Conservation (phyloP, 305 asterid genomes). For the Euphrasia arctica region DNA sequence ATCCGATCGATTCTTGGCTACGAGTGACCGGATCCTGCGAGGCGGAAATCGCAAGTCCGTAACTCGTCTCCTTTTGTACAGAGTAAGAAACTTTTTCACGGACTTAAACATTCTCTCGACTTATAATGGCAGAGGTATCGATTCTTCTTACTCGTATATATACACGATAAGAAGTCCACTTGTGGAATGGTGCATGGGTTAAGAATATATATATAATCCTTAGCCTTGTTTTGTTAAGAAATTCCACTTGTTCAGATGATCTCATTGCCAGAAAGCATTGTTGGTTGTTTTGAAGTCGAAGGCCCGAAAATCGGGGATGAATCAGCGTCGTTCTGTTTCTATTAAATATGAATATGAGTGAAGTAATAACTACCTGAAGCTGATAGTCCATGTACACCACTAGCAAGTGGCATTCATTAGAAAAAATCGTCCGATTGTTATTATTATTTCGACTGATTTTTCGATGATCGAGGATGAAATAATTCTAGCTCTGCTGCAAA, state of each 20-base stretch:
- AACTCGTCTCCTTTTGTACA: not conserved
- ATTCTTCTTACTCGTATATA: not conserved
- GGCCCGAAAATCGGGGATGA: not conserved
- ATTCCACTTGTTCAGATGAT: not conserved
- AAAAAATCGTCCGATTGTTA: no score
- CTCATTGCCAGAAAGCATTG: not conserved
- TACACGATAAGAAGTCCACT: not conserved
- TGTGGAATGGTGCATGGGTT: not conserved
- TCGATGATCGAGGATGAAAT: no score
- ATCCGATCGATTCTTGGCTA: conserved; percentile 29
- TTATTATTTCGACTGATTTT: no score
- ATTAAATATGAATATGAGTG: not conserved
- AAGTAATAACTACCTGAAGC: not conserved
- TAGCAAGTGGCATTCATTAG: not conserved
- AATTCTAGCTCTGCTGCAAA: no score
- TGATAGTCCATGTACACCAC: not conserved
- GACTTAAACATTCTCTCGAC: not conserved
- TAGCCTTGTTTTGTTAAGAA: not conserved
- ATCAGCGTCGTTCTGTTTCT: not conserved
- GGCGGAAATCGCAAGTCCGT: not conserved
- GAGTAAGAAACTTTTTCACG: not conserved
- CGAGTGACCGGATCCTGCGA: not conserved
- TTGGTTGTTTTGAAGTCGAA: not conserved
- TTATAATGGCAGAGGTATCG: not conserved
- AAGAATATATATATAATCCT: no score